These are phyloP conservation scores for Aspergillus novoparasiticus DNA, from an alignment of 2,329 filamentous ascomycete species.

Conservation along the genomic window DNA sequence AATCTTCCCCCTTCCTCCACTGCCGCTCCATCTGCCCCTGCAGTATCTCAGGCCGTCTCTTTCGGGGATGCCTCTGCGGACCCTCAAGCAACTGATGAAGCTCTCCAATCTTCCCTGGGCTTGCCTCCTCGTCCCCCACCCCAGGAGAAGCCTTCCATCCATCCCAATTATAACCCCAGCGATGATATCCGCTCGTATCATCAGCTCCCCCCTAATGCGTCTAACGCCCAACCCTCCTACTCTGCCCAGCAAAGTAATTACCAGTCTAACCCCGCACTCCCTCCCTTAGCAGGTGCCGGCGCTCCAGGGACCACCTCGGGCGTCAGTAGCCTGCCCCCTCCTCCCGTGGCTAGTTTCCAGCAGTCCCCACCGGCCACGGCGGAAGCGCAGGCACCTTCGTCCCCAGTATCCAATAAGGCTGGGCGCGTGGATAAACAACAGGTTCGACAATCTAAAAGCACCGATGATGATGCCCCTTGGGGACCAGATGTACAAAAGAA, in stretches of 20 bases:
- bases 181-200: slow-evolving; percentile 46
- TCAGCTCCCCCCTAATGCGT: slow-evolving; percentile 34
- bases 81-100: slow-evolving; percentile 34
- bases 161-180: slow-evolving; percentile 40
- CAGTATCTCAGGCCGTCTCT: slow-evolving; percentile 25
- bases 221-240: slow-evolving; percentile 32
- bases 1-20: slow-evolving; percentile 45
- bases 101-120: slow-evolving; percentile 39
- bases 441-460: slow-evolving; percentile 24
- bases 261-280: slow-evolving; percentile 26
- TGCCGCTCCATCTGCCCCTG: slow-evolving; percentile 28
- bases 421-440: slow-evolving; percentile 30
- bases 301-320: slow-evolving; percentile 40
- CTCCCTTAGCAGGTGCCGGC: slow-evolving; percentile 30
- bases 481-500: slow-evolving; percentile 52
- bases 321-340: slow-evolving; percentile 41
- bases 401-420: slow-evolving; percentile 27
- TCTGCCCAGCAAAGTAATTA: slow-evolving; percentile 41
- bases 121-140: slow-evolving; percentile 49
- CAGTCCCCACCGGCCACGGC: slow-evolving; percentile 27
- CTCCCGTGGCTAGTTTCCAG: slow-evolving; percentile 45
- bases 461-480: slow-evolving; percentile 50
- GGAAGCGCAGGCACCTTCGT: slow-evolving; percentile 26
- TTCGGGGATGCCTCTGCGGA: slow-evolving; percentile 28
- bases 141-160: slow-evolving; percentile 45